phyloP scores from a whole-genome alignment of 176 grass and related monocot species.

The Aegilops speltoides region DNA sequence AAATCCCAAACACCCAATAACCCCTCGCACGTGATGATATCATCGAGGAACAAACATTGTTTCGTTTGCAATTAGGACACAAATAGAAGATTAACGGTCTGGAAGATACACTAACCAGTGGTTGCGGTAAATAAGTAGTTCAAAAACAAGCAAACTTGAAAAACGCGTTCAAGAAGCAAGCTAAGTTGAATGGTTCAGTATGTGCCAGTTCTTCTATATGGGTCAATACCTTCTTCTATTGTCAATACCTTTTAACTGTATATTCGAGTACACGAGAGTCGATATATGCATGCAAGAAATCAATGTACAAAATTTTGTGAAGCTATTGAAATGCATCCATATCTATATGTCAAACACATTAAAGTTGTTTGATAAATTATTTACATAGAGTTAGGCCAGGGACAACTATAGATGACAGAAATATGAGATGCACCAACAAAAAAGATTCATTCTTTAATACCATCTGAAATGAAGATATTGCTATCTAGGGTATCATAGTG shows the following conservation, averaged over 20 bases:
- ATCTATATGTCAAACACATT: not conserved
- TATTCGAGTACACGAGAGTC: not conserved
- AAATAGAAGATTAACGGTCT: no score
- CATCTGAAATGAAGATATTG: not conserved
- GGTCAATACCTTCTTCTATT: no score
- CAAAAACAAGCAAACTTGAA: no score
- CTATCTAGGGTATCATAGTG: not conserved
- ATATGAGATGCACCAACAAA: not conserved
- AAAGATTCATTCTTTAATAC: not conserved
- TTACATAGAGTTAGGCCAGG: not conserved
- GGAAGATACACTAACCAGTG: no score
- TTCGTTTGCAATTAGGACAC: no score
- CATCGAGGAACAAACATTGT: no score
- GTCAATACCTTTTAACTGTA: not conserved
- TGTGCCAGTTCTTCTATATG: no score
- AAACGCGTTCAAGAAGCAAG: no score
- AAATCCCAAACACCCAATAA: no score
- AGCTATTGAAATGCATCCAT: not conserved
- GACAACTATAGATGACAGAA: not conserved
- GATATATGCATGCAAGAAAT: not conserved
- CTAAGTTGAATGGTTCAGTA: no score
- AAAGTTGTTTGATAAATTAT: not conserved
- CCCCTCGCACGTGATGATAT: no score
- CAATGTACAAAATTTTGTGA: not conserved
- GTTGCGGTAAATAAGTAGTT: no score